A percentile compares a stretch with the other conserved stretches of the same genome.
Evolutionary conservation across 2,329 filamentous ascomycete species (phyloP).

Genomic region (Ophiognomonia clavigignenti-juglandacearum): DNA sequence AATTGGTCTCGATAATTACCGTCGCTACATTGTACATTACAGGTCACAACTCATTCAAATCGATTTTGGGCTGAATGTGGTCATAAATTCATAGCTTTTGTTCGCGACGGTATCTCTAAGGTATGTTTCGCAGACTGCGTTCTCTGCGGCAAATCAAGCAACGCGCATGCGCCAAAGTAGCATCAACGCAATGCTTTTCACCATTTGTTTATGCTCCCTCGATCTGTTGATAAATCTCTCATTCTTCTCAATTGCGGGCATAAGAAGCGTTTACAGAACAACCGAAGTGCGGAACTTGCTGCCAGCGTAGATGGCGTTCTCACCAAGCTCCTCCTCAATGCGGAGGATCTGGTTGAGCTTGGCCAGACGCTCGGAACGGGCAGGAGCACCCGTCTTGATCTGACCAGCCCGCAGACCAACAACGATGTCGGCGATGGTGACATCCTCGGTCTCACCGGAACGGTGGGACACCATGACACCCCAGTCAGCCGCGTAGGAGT

Average conservation of each 20-base stretch:
- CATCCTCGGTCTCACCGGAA: constrained; percentile 98
- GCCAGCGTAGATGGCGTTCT: constrained; percentile 87
- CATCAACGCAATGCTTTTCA: constrained; percentile 9
- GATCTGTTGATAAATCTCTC: too few species aligned
- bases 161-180: constrained; percentile 7
- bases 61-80: background rate
- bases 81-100: constrained; percentile 12
- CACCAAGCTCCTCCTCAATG: constrained; percentile 97
- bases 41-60: background rate
- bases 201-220: too few species aligned
- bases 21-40: too few species aligned
- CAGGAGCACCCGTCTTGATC: constrained; percentile 98
- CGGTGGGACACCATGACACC: constrained; percentile 99
- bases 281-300: constrained; percentile 87
- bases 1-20: too few species aligned
- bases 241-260: too few species aligned
- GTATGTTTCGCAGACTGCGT: constrained; percentile 10
- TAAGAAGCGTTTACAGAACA: constrained; percentile 68
- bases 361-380: constrained; percentile 94
- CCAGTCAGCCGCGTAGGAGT: constrained; percentile 93
- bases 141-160: constrained; percentile 9
- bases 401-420: constrained; percentile 94
- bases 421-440: constrained; percentile 97
- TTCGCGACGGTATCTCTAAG: constrained; percentile 9
- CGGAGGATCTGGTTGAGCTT: constrained; percentile 99